A percentile compares a stretch with the other conserved stretches of the same genome.
Evolutionary conservation across 2,329 filamentous ascomycete species (phyloP).

Genomic region (Phyllosticta paracitricarpa): DNA sequence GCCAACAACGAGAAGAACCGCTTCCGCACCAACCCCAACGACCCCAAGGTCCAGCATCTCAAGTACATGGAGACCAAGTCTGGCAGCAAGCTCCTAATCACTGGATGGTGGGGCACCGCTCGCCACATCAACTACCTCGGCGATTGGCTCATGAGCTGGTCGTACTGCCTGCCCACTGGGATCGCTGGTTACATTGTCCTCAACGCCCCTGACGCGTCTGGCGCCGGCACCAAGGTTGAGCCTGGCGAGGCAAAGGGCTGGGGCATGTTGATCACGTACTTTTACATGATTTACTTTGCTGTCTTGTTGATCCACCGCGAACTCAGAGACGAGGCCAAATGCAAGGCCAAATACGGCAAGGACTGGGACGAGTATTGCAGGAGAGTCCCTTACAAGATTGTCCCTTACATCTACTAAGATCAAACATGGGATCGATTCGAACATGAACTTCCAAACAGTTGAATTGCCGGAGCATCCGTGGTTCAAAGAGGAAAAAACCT

Average conservation of each 20-base stretch:
- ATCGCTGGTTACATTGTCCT: constrained; percentile 70
- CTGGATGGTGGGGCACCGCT: constrained; percentile 88
- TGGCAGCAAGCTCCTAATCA: constrained; percentile 70
- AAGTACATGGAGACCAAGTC: constrained; percentile 76
- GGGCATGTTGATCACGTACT: constrained; percentile 85
- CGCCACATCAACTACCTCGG: constrained; percentile 94
- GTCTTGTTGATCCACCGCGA: constrained; percentile 79
- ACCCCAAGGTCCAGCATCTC: constrained; percentile 69
- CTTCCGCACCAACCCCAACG: constrained; percentile 78
- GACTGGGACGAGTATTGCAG: constrained; percentile 88
- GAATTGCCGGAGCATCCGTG: too few relatives aligned
- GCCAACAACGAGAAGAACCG: constrained; percentile 91
- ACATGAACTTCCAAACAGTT: background rate
- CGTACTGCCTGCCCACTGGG: constrained; percentile 79
- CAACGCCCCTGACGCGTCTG: constrained; percentile 20
- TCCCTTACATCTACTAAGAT: constrained; percentile 70
- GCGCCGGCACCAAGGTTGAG: constrained; percentile 52
- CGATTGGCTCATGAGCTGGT: constrained; percentile 90
- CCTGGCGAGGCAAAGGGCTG: constrained; percentile 67
- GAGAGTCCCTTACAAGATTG: constrained; percentile 69
- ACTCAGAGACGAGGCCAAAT: constrained; percentile 82
- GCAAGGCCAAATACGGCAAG: constrained; percentile 77
- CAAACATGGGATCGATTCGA: background rate
- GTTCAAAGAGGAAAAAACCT: background rate
- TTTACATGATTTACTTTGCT: constrained; percentile 88